Percentiles rank a stretch among this genome's conserved stretches.
Conservation (phyloP, 192 early-diverging fungal genomes). For the Coemansia sp. region DNA sequence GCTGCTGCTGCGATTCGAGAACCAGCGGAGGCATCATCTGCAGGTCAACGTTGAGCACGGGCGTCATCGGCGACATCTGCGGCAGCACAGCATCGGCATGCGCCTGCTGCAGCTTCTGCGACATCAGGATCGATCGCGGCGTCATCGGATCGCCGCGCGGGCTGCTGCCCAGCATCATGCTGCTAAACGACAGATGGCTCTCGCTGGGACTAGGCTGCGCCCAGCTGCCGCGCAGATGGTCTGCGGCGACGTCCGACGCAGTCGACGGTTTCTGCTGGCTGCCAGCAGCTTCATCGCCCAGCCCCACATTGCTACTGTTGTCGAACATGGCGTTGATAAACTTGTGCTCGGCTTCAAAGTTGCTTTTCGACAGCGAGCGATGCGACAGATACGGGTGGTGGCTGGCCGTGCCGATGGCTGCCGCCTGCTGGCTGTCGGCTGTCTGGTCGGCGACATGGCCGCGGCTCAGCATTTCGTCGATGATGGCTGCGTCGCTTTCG, state of each 20-base stretch:
- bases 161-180: neutral
- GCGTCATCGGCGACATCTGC: slow-evolving; percentile 40
- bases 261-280: neutral
- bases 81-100: slow-evolving; percentile 42
- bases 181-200: neutral
- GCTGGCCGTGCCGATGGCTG: too few species aligned
- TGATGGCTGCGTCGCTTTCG: slow-evolving; percentile 2
- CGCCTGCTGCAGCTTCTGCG: slow-evolving; percentile 40
- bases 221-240: neutral
- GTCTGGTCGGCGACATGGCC: slow-evolving; percentile 3
- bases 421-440: neutral
- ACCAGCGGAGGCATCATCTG: slow-evolving; percentile 25
- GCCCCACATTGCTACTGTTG: neutral
- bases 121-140: slow-evolving; percentile 47
- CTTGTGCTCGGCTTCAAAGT: slow-evolving; percentile 31
- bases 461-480: slow-evolving; percentile 9
- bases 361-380: slow-evolving; percentile 30
- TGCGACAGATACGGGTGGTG: slow-evolving; percentile 27
- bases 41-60: neutral
- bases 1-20: slow-evolving; percentile 10
- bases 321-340: slow-evolving; percentile 45
- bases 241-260: too few species aligned
- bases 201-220: slow-evolving; percentile 6
- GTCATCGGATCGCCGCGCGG: slow-evolving; percentile 4
- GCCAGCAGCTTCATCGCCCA: neutral